phyloP scores from a whole-genome alignment of 2,329 filamentous ascomycete species.

The Penicillium brevicompactum region DNA sequence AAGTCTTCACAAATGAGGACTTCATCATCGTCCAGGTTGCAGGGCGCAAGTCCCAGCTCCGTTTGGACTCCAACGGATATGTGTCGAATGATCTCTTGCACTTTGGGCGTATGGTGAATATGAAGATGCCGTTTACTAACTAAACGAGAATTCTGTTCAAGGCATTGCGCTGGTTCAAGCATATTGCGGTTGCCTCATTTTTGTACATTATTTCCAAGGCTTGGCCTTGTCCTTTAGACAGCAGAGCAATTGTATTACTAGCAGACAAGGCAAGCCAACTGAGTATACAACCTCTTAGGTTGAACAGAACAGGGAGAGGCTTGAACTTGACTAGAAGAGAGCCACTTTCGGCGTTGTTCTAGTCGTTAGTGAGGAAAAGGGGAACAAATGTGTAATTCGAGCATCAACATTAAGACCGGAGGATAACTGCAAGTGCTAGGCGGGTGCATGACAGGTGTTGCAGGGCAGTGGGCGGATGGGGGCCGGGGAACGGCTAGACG shows the following conservation, averaged over 20 bases:
- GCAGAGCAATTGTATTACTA: conserved; percentile 2
- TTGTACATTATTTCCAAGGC: conserved; percentile 1
- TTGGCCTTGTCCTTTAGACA: neutral
- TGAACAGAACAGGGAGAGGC: no score
- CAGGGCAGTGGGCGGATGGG: no score
- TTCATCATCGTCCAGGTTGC: conserved; percentile 42
- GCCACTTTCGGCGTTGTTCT: no score
- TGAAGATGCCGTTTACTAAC: conserved; percentile 4
- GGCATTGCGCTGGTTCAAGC: neutral
- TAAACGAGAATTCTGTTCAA: neutral
- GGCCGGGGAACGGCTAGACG: no score
- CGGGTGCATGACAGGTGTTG: no score
- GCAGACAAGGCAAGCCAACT: neutral
- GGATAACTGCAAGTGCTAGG: no score
- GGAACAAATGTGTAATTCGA: no score
- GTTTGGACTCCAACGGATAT: conserved; percentile 42
- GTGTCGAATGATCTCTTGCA: conserved; percentile 38
- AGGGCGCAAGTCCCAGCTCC: conserved; percentile 37
- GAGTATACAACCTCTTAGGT: neutral
- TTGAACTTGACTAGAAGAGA: no score
- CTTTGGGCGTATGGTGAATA: conserved; percentile 24
- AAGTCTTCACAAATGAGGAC: conserved; percentile 44
- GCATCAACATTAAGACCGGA: no score
- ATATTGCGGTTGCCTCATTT: neutral
- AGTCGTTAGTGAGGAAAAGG: no score